These are phyloP conservation scores for Termitomyces sp. DNA, from an alignment of 768 basidiomycete genomes.

Conservation along the genomic window DNA sequence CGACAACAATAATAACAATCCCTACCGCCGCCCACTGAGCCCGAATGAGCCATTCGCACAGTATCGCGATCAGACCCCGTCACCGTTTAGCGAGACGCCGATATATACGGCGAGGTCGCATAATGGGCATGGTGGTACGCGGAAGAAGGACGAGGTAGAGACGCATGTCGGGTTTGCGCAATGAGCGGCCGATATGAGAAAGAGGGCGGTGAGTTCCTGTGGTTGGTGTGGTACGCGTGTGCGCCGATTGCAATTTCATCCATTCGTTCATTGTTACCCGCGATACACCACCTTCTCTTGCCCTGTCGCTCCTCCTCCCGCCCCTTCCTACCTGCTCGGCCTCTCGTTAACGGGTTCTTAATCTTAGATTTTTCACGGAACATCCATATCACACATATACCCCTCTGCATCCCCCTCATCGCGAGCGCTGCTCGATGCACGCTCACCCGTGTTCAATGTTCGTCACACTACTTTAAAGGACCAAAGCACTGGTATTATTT, in stretches of 20 bases:
- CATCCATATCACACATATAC: constrained; percentile 4
- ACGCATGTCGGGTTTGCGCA: constrained; percentile 32
- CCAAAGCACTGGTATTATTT: constrained; percentile 6
- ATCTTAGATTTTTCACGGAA: constrained; percentile 4
- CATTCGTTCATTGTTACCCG: not conserved
- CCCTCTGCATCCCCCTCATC: not conserved
- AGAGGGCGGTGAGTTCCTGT: not conserved
- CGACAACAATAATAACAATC: constrained; percentile 22
- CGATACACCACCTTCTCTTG: not conserved
- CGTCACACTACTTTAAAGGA: constrained; percentile 4
- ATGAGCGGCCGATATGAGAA: constrained; percentile 5
- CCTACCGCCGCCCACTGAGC: constrained; percentile 17
- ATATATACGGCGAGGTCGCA: constrained; percentile 16
- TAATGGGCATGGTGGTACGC: constrained; percentile 11
- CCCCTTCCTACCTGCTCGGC: not conserved
- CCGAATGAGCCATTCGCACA: constrained; percentile 16
- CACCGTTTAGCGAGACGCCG: constrained; percentile 22
- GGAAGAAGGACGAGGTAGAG: constrained; percentile 25
- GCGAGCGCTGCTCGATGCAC: constrained; percentile 3
- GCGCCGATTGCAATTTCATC: not conserved
- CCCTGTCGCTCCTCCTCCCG: too few relatives aligned
- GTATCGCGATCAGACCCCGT: constrained; percentile 23
- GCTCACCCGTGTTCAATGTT: not conserved
- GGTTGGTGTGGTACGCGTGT: not conserved
- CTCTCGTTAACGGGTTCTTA: not conserved